Evolutionary conservation across 108 stramenopile species (phyloP), one percentile per base, ranked within the genome.

Genomic region (Conticribra weissflogii): DNA sequence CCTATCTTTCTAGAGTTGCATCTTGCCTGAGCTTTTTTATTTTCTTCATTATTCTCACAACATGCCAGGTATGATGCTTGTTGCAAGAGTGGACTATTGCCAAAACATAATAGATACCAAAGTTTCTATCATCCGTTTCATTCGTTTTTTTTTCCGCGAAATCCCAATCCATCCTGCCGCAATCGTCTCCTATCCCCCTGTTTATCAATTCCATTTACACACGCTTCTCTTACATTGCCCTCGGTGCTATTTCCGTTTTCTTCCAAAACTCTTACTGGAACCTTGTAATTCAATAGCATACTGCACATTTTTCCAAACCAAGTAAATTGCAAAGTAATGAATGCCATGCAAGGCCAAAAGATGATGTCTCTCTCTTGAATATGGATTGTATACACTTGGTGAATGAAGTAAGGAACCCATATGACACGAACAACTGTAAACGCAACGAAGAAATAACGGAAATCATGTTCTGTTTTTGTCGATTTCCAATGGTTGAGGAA

Each of bases 401-500:
- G 73, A 16, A 74, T 21, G 57, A 79, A 79, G 46, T 63, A 68
- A 0, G 78, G 78, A 4, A 79, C 72, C 78, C 78, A 79, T 14
- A 79, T 19, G 17, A 79, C 52, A 4, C 78, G 72, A 32, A 60
- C 72, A 3, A 63, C 8, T 3, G 78, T 68, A 46, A 79, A 79
- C 19, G 41, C 27, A 3, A 48, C 7, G 66, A 74, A 74, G 67
- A 79, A 79, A n/a, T 63, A 16, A 0, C 68, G 30, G 47, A 61
- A 79, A 33, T 49, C 50, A 16, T 18, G 16, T 28, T 65, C 63
- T 33, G 58, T 67, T 48, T 74, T 73, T 58, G 66, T 59, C 29
- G 46, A 25, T 27, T 74, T 79, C 78, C 78, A 79, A 33, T 74
- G 44, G 33, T 79, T 79, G 16, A 77, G 68, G 33, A 79, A 79